Evolutionary conservation across 1,284 basidiomycete genomes (phyloP).

Genomic region (Pseudozyma sp.): DNA sequence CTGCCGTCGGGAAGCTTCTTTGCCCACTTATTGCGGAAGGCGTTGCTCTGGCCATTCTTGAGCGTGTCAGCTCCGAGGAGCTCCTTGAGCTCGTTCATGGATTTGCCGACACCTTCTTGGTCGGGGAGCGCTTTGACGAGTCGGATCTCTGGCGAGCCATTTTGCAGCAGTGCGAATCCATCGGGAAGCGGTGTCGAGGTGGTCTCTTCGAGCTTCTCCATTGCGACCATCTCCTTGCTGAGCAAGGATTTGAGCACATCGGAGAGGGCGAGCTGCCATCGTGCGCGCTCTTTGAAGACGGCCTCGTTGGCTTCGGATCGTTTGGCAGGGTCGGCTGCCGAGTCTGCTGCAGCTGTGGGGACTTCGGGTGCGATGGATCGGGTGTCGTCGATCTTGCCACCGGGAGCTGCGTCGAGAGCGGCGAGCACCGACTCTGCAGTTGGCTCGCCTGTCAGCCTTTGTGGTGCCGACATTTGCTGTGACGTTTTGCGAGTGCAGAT

Average conservation of each 20-base stretch:
- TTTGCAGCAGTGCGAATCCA: constrained; percentile 46
- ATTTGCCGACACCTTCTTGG: constrained; percentile 50
- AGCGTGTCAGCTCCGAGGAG: constrained; percentile 65
- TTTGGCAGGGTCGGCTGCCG: constrained; percentile 47
- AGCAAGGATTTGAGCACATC: constrained; percentile 63
- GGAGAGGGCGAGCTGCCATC: constrained; percentile 65
- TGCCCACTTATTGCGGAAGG: constrained; percentile 98
- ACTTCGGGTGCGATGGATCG: constrained; percentile 50
- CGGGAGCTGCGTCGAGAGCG: constrained; percentile 47
- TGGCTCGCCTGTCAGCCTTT: constrained; percentile 37
- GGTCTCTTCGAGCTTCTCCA: constrained; percentile 56
- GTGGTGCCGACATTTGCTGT: constrained; percentile 34
- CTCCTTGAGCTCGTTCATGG: constrained; percentile 57
- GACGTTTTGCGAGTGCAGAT: neutral
- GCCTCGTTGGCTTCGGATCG: constrained; percentile 55
- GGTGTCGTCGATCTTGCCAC: constrained; percentile 56
- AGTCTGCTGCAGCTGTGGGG: constrained; percentile 28
- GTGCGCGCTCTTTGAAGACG: constrained; percentile 59
- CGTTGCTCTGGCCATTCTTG: constrained; percentile 83
- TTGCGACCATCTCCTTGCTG: constrained; percentile 62
- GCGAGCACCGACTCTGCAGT: constrained; percentile 59
- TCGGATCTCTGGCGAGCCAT: constrained; percentile 64
- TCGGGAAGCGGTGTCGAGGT: constrained; percentile 47
- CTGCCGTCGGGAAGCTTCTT: constrained; percentile 89
- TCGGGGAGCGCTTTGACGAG: constrained; percentile 62